Base-by-base conservation (phyloP, 768 basidiomycete species). In the Pleurotus citrinopileatus region DNA sequence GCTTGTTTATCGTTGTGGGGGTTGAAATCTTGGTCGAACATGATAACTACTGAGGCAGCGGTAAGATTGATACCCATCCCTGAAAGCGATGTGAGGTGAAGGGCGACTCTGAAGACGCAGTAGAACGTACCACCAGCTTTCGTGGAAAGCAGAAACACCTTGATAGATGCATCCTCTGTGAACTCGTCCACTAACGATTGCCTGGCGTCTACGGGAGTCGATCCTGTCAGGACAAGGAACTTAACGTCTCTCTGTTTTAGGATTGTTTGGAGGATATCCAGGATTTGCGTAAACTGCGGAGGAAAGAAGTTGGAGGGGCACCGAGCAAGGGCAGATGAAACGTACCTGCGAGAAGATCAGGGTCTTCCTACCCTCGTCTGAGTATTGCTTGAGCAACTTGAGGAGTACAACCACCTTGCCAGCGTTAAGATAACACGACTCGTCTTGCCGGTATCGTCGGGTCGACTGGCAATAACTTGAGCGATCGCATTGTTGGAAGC, bases 21-120 rank as follows among this genome's bases (percentile, higher is more conserved):
- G 67, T 98, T 98, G 72, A 98, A 99, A 67, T 98, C 96, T 65
- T 96, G 94, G 66, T 99, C 96, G 65, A 94, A 97, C 89, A 94
- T 89, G 63, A 98, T 89, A 37, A 99, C 96, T 34, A 94, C 94
- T 42, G 91, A 94, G 1, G 96, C 95, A 2, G 94, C 94, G 1
- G 92, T 96, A 59, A 99, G 70, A 67, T 99, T 99, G 66, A 99
- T 95, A 4, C 96, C 95, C 91, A 94, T 93, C 7, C 89, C 76
- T 78, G 53, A 9, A 19, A 38, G 42, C 55, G 36, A 32, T 12
- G 26, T 63, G 26, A 46, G 51, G 53, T 32, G 26, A 36, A 34
- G 42, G 37, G 43, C 29, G 12, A 50, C 53, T 43, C 20, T 20
- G 22, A 19, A n/a, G 27, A 34, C 38, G 28, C 42, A 42, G 13